Base-by-base conservation (phyloP, 345 rosid species). In the Microthlaspi erraticum region DNA sequence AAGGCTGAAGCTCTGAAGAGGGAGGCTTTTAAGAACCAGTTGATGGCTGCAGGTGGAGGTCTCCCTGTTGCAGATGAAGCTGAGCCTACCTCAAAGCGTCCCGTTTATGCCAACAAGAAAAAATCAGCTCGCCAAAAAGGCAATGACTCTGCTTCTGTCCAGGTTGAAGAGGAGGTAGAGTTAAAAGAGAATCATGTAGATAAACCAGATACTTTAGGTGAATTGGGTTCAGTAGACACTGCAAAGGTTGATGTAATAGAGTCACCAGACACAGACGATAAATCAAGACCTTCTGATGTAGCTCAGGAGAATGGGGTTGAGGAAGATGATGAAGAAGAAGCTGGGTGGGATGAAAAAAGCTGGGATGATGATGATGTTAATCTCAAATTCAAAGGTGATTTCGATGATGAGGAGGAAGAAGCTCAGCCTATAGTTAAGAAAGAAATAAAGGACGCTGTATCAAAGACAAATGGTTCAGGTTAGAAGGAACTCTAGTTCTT, bases 311-410 rank as follows among this genome's bases (percentile, higher is more conserved):
- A 85, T 73, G 91, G 77, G 43, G 63, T 67, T 53, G 92, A 84
- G 64, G 96, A 91, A 71, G 97, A 86, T 31, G 97, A 88, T 0
- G 92, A 77, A n/a, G 93, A 82, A 10, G 92, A 83, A 26, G 29
- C 29, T 52, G 98, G 86, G 65, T 94, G 99, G 97, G 99, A 94
- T 81, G 92, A 90, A 42, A 94, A 94, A 80, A 91, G 87, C 76
- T 94, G 95, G 99, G 98, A 93, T 95, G 99, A 94, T 95, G 99
- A 94, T 83, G 89, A 82, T 71, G 81, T 94, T 60, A 86, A 82
- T 81, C 83, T 91, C 67, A 82, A 81, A 60, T 74, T 91, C 45
- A 91, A 91, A 68, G 87, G 90, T 72, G 86, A 90, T 49, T 94
- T 94, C 66, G 98, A 86, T 78, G 99, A 94, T 53, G 97, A 94